Percentiles rank a stretch among this genome's conserved stretches.
phyloP scores from a whole-genome alignment of 2,329 filamentous ascomycete genomes.

The Xenoacremonium recifei region DNA sequence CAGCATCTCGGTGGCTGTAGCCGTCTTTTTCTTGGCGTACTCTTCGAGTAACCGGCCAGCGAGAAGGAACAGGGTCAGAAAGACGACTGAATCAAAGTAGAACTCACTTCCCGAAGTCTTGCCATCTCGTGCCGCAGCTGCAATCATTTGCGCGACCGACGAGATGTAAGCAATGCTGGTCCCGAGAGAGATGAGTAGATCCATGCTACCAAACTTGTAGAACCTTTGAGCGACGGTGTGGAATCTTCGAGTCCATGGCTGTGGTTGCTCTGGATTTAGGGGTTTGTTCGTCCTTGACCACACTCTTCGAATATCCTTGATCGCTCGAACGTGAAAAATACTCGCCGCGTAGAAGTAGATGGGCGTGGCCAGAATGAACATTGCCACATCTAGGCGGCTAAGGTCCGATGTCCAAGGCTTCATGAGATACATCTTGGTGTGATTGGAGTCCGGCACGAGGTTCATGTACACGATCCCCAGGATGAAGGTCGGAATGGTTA shows the following conservation, averaged over 20 bases:
- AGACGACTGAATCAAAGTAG: slow-evolving; percentile 93
- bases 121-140: slow-evolving; percentile 45
- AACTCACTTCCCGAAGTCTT: slow-evolving; percentile 37
- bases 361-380: slow-evolving; percentile 79
- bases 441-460: slow-evolving; percentile 60
- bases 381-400: slow-evolving; percentile 72
- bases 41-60: slow-evolving; percentile 74
- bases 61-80: slow-evolving; percentile 85
- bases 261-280: no score
- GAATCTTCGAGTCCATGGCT: no score
- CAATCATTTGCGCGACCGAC: slow-evolving; percentile 75
- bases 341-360: slow-evolving; percentile 87
- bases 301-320: slow-evolving; percentile 74
- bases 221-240: slow-evolving; percentile 76
- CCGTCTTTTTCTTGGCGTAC: slow-evolving; percentile 88
- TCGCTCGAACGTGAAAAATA: slow-evolving; percentile 74
- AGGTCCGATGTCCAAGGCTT: slow-evolving; percentile 68
- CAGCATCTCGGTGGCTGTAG: slow-evolving; percentile 78
- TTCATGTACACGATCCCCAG: slow-evolving; percentile 92
- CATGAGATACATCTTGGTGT: slow-evolving; percentile 65
- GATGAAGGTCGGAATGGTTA: slow-evolving; percentile 79
- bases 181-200: slow-evolving; percentile 85
- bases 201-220: slow-evolving; percentile 96
- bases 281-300: slow-evolving; percentile 78
- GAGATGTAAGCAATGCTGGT: slow-evolving; percentile 86